phyloP scores from a whole-genome alignment of 495 filamentous ascomycete species.

The Aspergillus ellipticus region DNA sequence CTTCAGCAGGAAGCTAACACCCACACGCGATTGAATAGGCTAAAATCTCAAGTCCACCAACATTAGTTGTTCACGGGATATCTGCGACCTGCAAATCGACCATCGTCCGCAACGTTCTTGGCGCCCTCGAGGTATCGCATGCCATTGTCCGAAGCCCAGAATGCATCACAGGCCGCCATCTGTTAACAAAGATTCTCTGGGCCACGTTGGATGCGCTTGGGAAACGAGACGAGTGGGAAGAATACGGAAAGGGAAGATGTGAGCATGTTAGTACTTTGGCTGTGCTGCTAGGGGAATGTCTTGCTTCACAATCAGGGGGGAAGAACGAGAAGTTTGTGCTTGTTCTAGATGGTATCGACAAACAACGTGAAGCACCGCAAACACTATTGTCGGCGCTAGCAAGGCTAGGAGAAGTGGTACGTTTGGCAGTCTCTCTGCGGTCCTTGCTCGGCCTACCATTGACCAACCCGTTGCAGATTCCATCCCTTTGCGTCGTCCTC shows the following conservation, averaged over 20 bases:
- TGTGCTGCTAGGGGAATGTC: constrained; percentile 60
- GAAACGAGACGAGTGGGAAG: constrained; percentile 35
- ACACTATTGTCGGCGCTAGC: constrained; percentile 82
- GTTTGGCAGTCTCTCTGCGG: constrained; percentile 20
- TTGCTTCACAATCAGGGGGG: constrained; percentile 27
- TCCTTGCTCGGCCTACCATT: neutral
- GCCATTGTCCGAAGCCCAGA: constrained; percentile 75
- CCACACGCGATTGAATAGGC: constrained; percentile 26
- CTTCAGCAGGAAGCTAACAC: constrained; percentile 13
- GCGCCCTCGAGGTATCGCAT: constrained; percentile 50
- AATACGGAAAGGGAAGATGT: constrained; percentile 55
- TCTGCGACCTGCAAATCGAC: constrained; percentile 87
- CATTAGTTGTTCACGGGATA: constrained; percentile 78
- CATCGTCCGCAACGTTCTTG: constrained; percentile 61
- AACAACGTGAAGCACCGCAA: constrained; percentile 71
- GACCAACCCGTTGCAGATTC: constrained; percentile 54
- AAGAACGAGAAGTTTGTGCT: constrained; percentile 60
- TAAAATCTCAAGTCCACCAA: constrained; percentile 43
- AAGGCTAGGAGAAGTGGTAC: constrained; percentile 71
- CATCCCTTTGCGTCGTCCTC: constrained; percentile 72
- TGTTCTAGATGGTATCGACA: constrained; percentile 89
- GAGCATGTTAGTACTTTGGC: constrained; percentile 73
- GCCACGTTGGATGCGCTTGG: constrained; percentile 35
- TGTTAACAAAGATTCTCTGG: constrained; percentile 62
- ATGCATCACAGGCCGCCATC: constrained; percentile 85